phyloP scores from a whole-genome alignment of 768 basidiomycete species.

The Pulveroboletus sp. region DNA sequence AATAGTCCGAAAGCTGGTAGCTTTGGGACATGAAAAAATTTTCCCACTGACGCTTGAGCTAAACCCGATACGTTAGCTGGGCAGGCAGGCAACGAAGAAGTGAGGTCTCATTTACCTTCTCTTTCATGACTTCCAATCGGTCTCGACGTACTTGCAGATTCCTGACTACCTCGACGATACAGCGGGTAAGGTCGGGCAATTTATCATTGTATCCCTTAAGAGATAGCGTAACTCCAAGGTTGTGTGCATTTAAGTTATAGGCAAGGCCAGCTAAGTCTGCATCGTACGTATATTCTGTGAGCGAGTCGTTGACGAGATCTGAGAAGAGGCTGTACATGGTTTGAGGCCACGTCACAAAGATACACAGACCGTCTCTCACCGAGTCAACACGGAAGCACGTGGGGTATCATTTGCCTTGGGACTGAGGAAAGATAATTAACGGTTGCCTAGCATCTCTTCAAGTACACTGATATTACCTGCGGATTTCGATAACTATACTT shows the following conservation, averaged over 20 bases:
- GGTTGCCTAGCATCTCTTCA: not conserved
- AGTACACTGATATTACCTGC: conserved; percentile 45
- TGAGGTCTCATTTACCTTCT: conserved; percentile 52
- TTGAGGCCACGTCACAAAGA: not conserved
- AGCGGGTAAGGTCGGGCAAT: conserved; percentile 63
- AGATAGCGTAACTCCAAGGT: conserved; percentile 61
- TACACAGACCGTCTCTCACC: conserved; percentile 36
- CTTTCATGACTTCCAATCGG: conserved; percentile 75
- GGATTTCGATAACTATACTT: conserved; percentile 65
- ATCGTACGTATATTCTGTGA: conserved; percentile 88
- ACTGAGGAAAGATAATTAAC: conserved; percentile 31
- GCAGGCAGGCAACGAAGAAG: not conserved
- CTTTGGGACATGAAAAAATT: conserved; percentile 88
- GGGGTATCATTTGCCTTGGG: conserved; percentile 59
- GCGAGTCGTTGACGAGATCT: conserved; percentile 82
- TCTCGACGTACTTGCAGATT: conserved; percentile 60
- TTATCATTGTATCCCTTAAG: conserved; percentile 93
- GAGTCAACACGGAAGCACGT: conserved; percentile 66
- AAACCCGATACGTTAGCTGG: conserved; percentile 2
- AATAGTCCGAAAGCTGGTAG: conserved; percentile 75
- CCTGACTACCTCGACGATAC: conserved; percentile 67
- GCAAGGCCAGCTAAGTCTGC: conserved; percentile 86
- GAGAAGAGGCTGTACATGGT: conserved; percentile 56
- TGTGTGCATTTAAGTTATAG: conserved; percentile 61
- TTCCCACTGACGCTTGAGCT: conserved; percentile 75